Evolutionary conservation across 129 eudicot species (phyloP).

Genomic region (Artemisia tridentata): DNA sequence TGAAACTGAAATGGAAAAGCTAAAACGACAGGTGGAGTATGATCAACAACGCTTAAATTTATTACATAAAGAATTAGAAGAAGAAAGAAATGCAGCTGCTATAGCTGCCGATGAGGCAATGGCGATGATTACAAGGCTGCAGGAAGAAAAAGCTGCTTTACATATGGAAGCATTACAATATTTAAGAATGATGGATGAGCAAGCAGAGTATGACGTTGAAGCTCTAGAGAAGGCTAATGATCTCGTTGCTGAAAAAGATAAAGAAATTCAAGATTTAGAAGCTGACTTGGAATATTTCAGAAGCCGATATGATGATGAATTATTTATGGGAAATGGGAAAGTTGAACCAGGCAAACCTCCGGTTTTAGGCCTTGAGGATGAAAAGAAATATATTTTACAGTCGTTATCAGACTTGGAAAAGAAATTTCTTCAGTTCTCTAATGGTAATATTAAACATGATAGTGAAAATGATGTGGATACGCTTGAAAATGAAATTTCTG

Average conservation of each 20-base stretch:
- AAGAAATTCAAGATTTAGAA: conserved; percentile 78
- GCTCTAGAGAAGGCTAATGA: conserved; percentile 83
- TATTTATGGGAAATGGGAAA: conserved; percentile 28
- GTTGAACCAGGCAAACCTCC: neutral
- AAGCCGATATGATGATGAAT: conserved; percentile 47
- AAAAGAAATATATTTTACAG: conserved; percentile 45
- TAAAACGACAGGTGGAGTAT: conserved; percentile 59
- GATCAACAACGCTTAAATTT: conserved; percentile 36
- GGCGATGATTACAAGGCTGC: conserved; percentile 96
- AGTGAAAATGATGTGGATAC: conserved; percentile 21
- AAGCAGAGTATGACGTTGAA: conserved; percentile 85
- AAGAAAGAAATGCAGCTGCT: conserved; percentile 82
- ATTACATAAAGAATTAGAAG: conserved; percentile 68
- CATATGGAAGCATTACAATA: conserved; percentile 85
- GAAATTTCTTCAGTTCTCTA: conserved; percentile 36
- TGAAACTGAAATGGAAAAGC: conserved; percentile 49
- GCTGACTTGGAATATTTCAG: conserved; percentile 57
- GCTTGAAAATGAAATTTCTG: conserved; percentile 48
- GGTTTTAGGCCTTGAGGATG: conserved; percentile 45
- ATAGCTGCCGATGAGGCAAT: conserved; percentile 83
- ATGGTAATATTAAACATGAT: conserved; percentile 27
- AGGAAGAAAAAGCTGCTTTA: conserved; percentile 89
- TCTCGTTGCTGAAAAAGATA: conserved; percentile 72
- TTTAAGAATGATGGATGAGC: conserved; percentile 95
- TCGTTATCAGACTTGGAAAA: conserved; percentile 49